Evolutionary conservation across 2,329 filamentous ascomycete genomes (phyloP), one percentile per base, ranked within the genome.

Genomic region (Monosporascus ibericus): DNA sequence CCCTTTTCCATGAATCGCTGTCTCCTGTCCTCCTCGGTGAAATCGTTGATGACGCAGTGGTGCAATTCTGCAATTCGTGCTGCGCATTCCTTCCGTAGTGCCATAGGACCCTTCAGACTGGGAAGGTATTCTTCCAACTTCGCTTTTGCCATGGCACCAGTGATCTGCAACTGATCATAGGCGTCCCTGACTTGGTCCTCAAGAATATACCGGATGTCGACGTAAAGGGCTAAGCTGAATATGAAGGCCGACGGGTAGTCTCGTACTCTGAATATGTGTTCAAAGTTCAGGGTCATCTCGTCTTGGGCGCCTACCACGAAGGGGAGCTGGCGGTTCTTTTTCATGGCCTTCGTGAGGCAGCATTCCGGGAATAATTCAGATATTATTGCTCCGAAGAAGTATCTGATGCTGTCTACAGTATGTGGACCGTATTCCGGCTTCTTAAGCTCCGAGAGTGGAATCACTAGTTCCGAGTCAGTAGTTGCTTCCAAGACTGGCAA

Each of bases 181-280:
- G 58, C 49, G 18, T 58, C 44, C 9, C 17, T 25, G 1, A 58
- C 55, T 6, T 58, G 49, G 7, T 57, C 47, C n/a, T 68, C 67
- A 22, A 68, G 50, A 34, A 65, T 65, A 38, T 60, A 59, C 1
- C 65, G 66, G 30, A 69, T 65, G 30, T 69, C 64, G 30, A 65
- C 55, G 46, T 64, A 64, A 3, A 68, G 57, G 24, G 68, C 63
- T 15, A 64, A 51, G 6, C 60, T 61, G 22, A 70, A 65, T 18
- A 68, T 55, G 2, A 66, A 53, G 18, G 62, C 57, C 1, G 62
- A 61, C 8, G 58, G 52, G 18, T 62, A 60, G 1, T 48, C 15
- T 24, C 58, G 56, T 9, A 40, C 52, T 15, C 50, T 52, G 17
- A 66, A 52, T 8, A 60, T 55, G 15, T 61, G 34, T 34, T 64